Conservation (phyloP, 805 yeast genomes). For the Metschnikowia santaceciliae region DNA sequence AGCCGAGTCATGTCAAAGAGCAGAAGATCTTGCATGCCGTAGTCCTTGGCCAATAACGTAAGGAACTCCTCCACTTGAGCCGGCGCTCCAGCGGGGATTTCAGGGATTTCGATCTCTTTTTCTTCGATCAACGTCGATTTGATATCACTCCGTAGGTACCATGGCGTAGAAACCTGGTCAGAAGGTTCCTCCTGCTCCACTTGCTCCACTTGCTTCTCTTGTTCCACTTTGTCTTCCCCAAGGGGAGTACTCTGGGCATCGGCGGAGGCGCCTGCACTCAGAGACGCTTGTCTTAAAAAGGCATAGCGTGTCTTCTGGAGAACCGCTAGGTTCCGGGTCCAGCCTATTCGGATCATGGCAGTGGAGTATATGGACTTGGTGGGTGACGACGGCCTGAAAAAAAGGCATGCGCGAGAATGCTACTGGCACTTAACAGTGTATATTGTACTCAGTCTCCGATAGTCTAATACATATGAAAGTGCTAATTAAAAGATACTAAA, state of each 20-base stretch:
- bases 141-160: constrained; percentile 55
- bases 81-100: constrained; percentile 60
- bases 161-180: constrained; percentile 36
- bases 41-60: constrained; percentile 47
- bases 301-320: neutral
- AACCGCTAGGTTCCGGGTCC: neutral
- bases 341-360: neutral
- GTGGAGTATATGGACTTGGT: neutral
- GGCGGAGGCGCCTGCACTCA: neutral
- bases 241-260: neutral
- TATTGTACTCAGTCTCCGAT: too few species aligned
- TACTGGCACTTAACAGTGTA: neutral
- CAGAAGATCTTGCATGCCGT: constrained; percentile 61
- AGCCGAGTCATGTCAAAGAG: constrained; percentile 60
- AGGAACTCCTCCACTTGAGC: constrained; percentile 42
- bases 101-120: constrained; percentile 41
- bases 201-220: neutral
- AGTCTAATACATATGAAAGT: too few species aligned
- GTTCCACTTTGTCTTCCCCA: neutral
- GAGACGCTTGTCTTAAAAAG: neutral
- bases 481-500: too few species aligned
- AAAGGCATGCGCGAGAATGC: constrained; percentile 1
- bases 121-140: constrained; percentile 27
- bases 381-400: neutral
- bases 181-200: neutral